phyloP scores from a whole-genome alignment of 345 rosid species.

The Hirschfeldia incana region DNA sequence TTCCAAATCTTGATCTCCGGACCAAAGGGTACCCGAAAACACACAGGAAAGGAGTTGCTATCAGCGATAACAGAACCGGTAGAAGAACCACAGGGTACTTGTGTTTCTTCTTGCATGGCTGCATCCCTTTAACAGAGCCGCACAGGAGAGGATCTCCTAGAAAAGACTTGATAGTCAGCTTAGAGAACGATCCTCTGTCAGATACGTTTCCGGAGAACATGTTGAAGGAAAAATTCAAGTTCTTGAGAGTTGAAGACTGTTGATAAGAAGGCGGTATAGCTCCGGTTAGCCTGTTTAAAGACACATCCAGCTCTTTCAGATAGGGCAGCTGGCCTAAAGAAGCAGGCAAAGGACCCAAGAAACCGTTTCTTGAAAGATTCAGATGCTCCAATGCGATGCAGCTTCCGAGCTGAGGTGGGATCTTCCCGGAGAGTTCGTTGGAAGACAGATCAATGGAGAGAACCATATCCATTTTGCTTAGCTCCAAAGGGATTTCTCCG shows the following conservation, averaged over 20 bases:
- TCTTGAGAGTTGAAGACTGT: constrained; percentile 60
- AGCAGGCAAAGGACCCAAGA: constrained; percentile 62
- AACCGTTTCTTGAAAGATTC: constrained; percentile 63
- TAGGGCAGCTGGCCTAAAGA: constrained; percentile 77
- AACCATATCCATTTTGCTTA: constrained; percentile 97
- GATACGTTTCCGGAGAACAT: constrained; percentile 65
- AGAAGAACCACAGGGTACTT: constrained; percentile 43
- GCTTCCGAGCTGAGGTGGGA: constrained; percentile 76
- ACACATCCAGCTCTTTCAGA: constrained; percentile 62
- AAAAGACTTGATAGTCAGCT: constrained; percentile 64
- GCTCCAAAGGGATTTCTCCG: constrained; percentile 72
- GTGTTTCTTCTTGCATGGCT: constrained; percentile 52
- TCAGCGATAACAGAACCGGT: constrained; percentile 57
- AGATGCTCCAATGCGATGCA: constrained; percentile 88
- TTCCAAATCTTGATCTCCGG: constrained; percentile 49
- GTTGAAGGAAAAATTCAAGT: constrained; percentile 77
- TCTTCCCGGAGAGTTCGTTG: constrained; percentile 64
- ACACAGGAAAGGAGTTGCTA: constrained; percentile 51
- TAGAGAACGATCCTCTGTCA: constrained; percentile 60
- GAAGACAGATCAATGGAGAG: constrained; percentile 80
- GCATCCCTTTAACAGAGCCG: constrained; percentile 75
- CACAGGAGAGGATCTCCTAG: constrained; percentile 67
- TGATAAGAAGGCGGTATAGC: constrained; percentile 60
- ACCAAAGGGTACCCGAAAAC: constrained; percentile 48
- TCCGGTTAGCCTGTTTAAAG: constrained; percentile 66